These are phyloP conservation scores for Venturia nashicola DNA, from an alignment of 2,329 filamentous ascomycete species.

Conservation along the genomic window DNA sequence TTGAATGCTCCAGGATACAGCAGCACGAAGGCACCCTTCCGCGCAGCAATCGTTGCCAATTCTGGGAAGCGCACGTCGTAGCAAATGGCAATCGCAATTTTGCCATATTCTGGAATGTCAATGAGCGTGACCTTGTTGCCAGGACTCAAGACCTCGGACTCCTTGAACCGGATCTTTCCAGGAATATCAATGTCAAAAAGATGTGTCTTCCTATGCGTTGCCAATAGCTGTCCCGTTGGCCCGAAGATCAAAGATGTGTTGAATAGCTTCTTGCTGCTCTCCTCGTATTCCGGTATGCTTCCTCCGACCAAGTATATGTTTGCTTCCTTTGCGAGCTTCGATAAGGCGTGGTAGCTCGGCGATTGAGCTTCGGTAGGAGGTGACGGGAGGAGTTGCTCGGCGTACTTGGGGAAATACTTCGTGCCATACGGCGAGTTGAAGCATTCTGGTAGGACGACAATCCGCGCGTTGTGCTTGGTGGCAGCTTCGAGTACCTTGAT, in stretches of 20 bases:
- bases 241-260: conserved; percentile 83
- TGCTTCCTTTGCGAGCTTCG: conserved; percentile 65
- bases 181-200: conserved; percentile 98
- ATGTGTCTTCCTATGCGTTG: conserved; percentile 84
- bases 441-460: conserved; percentile 92
- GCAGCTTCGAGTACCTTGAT: conserved; percentile 75
- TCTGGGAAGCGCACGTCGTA: conserved; percentile 98
- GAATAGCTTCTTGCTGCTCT: conserved; percentile 54
- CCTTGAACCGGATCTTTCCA: conserved; percentile 81
- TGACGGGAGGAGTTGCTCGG: conserved; percentile 72
- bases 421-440: conserved; percentile 98
- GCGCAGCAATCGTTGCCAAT: conserved; percentile 75
- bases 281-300: conserved; percentile 68
- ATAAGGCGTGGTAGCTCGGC: conserved; percentile 77
- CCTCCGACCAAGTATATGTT: conserved; percentile 77
- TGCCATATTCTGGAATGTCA: conserved; percentile 79
- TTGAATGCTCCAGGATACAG: conserved; percentile 98
- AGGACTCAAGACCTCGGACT: conserved; percentile 77
- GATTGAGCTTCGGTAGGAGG: conserved; percentile 59
- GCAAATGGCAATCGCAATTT: conserved; percentile 82
- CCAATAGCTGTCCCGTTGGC: conserved; percentile 67
- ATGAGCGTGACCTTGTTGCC: conserved; percentile 79
- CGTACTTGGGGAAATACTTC: conserved; percentile 81
- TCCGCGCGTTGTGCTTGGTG: conserved; percentile 53
- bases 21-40: conserved; percentile 75